Base-by-base conservation (phyloP, 208 protist species). In the Wallacemonas sp. region DNA sequence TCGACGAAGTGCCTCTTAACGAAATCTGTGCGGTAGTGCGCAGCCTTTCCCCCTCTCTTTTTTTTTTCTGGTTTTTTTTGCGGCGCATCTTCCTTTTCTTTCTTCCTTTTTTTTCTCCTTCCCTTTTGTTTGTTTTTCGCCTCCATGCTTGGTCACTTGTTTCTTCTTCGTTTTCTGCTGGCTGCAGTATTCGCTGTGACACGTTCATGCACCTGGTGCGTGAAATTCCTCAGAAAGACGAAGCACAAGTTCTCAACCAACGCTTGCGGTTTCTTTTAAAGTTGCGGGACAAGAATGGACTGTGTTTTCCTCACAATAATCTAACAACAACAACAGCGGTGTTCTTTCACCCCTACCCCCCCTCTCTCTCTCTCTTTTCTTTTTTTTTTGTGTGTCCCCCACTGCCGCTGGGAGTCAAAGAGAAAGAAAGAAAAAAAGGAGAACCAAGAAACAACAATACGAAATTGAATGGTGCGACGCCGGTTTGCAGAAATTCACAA, bases 211-310 rank as follows among this genome's bases (percentile, higher is more conserved):
- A n/a, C n/a, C n/a, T n/a, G n/a, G n/a, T n/a, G n/a, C n/a, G n/a
- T n/a, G n/a, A n/a, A n/a, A n/a, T n/a, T n/a, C n/a, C n/a, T n/a
- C n/a, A n/a, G n/a, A n/a, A n/a, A n/a, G n/a, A n/a, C n/a, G n/a
- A n/a, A n/a, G n/a, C n/a, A n/a, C n/a, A n/a, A n/a, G n/a, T n/a
- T n/a, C n/a, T n/a, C n/a, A n/a, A n/a, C n/a, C n/a, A n/a, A n/a
- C n/a, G n/a, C n/a, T n/a, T n/a, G n/a, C n/a, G n/a, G n/a, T 65
- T 76, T 66, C 44, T 61, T 50, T 54, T 63, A 54, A 74, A 44
- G n/a, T 33, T 67, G 32, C 32, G 44, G 23, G 32, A 41, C 16
- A 16, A 45, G 46, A 48, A 32, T 11, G 57, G 54, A 38, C 28
- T 41, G 25, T 61, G 55, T 61, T 41, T 62, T 61, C 39, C 25